Conservation (phyloP, 306 rosid species). For the Prunus mongolica region DNA sequence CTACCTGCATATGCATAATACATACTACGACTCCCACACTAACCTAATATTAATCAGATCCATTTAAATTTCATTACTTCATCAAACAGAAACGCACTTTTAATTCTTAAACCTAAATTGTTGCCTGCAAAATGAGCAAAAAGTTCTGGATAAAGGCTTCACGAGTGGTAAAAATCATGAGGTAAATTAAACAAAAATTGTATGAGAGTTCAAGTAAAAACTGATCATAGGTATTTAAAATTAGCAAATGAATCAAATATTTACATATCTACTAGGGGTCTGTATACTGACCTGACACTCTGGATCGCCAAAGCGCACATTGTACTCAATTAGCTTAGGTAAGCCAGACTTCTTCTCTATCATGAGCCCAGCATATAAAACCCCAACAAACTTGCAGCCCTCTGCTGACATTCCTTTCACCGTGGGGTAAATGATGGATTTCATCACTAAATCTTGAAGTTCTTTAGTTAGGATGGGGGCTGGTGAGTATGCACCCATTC, state of each 20-base stretch:
- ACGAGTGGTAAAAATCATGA: neutral
- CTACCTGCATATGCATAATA: too few relatives aligned
- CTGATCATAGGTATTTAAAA: neutral
- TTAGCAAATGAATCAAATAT: neutral
- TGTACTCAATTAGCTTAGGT: slow-evolving; percentile 93
- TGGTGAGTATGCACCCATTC: slow-evolving; percentile 98
- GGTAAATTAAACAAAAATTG: neutral
- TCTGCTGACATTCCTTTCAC: slow-evolving; percentile 92
- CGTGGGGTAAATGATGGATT: slow-evolving; percentile 80
- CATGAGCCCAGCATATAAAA: slow-evolving; percentile 92
- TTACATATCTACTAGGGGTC: neutral
- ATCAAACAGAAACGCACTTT: neutral
- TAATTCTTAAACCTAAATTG: neutral
- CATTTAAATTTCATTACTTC: neutral
- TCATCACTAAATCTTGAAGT: slow-evolving; percentile 75
- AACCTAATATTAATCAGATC: neutral
- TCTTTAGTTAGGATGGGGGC: slow-evolving; percentile 84
- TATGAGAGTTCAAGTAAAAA: neutral
- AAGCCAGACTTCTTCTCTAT: slow-evolving; percentile 89
- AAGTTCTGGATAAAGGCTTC: neutral
- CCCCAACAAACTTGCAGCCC: slow-evolving; percentile 92
- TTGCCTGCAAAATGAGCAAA: neutral
- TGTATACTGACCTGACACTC: slow-evolving; percentile 84
- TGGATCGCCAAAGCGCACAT: slow-evolving; percentile 98
- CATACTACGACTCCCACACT: neutral